Conservation (phyloP, 345 rosid species). For the Citrus mangshanensis region DNA sequence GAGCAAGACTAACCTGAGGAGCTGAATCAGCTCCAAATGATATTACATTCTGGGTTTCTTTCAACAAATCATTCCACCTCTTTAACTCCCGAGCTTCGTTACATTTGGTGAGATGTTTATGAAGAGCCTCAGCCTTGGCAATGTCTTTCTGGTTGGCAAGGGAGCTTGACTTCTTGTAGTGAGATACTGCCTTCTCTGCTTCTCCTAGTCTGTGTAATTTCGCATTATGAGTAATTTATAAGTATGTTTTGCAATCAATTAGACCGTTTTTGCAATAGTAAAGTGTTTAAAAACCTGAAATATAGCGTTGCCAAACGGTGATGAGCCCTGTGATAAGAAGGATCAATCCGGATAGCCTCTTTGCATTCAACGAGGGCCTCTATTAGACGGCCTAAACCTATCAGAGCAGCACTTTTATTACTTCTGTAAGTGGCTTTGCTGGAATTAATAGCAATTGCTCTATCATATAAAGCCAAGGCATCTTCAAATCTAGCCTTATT, state of each 20-base stretch:
- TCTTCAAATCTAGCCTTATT: slow-evolving; percentile 65
- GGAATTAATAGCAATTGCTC: slow-evolving; percentile 63
- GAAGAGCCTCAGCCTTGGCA: slow-evolving; percentile 44
- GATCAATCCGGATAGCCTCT: slow-evolving; percentile 69
- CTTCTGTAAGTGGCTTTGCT: slow-evolving; percentile 69
- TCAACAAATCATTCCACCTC: slow-evolving; percentile 49
- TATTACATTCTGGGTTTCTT: slow-evolving; percentile 41
- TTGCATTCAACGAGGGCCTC: slow-evolving; percentile 77
- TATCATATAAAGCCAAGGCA: slow-evolving; percentile 73
- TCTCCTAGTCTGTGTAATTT: slow-evolving; percentile 55
- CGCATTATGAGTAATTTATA: not conserved
- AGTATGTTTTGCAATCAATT: not conserved
- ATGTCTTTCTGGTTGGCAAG: slow-evolving; percentile 31
- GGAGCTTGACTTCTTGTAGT: slow-evolving; percentile 43
- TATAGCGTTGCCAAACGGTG: slow-evolving; percentile 60
- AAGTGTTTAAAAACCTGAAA: slow-evolving; percentile 37
- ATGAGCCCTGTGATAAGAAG: slow-evolving; percentile 64
- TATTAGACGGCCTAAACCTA: slow-evolving; percentile 62
- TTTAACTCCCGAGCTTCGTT: slow-evolving; percentile 36
- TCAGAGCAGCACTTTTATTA: slow-evolving; percentile 85
- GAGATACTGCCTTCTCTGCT: slow-evolving; percentile 56
- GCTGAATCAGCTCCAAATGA: slow-evolving; percentile 60
- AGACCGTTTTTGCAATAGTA: not conserved
- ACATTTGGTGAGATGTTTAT: slow-evolving; percentile 40
- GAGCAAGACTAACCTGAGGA: slow-evolving; percentile 41